Conservation (phyloP, 345 rosid species). For the Orychophragmus violaceus region DNA sequence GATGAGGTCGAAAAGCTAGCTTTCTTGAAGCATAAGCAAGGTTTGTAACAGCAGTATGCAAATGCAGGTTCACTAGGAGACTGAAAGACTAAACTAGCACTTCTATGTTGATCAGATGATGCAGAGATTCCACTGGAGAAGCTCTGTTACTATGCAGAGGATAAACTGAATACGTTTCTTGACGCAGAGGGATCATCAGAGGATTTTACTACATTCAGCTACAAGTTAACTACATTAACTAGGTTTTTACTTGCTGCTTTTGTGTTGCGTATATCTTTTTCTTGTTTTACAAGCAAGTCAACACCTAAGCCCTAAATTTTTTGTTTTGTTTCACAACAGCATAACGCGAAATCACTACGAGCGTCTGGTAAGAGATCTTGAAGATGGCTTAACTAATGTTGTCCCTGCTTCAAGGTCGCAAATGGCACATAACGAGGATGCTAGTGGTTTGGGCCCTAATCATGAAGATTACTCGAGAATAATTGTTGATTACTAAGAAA, state of each 20-base stretch:
- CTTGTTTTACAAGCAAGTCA: neutral
- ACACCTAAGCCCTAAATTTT: neutral
- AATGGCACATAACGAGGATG: neutral
- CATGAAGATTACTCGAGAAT: neutral
- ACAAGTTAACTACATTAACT: conserved; percentile 48
- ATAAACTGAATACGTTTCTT: neutral
- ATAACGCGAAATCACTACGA: conserved; percentile 58
- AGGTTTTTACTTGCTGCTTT: conserved; percentile 35
- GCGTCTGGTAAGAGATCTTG: conserved; percentile 56
- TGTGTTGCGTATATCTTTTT: neutral
- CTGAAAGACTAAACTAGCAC: neutral
- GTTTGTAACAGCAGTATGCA: conserved; percentile 21
- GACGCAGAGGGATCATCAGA: conserved; percentile 25
- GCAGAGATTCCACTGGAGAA: neutral
- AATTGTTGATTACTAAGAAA: neutral
- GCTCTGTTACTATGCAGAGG: neutral
- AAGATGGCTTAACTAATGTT: conserved; percentile 62
- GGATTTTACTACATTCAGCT: conserved; percentile 50
- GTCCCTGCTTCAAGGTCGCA: conserved; percentile 15
- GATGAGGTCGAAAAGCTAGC: conserved; percentile 46
- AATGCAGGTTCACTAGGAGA: neutral
- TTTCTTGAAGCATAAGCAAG: conserved; percentile 63
- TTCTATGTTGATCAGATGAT: neutral
- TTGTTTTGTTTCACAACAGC: conserved; percentile 34
- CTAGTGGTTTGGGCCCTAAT: neutral